Evolutionary conservation across 1,284 basidiomycete genomes (phyloP), one percentile per base, ranked within the genome.

Genomic region (Microbotryum silenes-acaulis): DNA sequence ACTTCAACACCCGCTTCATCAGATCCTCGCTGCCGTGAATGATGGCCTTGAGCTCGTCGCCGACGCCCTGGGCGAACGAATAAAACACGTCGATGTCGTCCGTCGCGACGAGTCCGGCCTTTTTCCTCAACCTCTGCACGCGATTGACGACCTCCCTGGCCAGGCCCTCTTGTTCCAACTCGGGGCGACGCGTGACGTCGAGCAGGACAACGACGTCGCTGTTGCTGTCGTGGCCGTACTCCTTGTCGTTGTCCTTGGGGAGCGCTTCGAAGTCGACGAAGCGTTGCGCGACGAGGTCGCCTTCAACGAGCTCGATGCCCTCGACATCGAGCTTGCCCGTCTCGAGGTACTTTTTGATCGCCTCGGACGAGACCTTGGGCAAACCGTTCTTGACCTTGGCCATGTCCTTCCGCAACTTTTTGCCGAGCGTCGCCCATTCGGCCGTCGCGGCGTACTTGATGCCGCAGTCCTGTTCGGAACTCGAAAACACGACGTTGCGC

Each of bases 41-140:
- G 49, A 90, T 89, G n/a, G 79, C 77, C 29, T 85, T 77, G 64
- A 97, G 75, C 72, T 88, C 86, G 33, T 49, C 53, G 20, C 63
- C 63, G 29, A 65, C 37, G n/a, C 63, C 61, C 25, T 60, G 54
- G 16, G 56, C 55, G 74, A 96, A 90, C 63, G 77, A 78, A 79
- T 94, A 94, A 78, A 86, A 94, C 49, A 97, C 84, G 61, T 91
- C 83, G 50, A 97, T 85, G 73, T 96, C 91, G 75, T 99, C 96
- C 14, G 91, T 93, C 29, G 92, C 87, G 75, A 92, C 90, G 68
- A 98, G 79, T 2, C 92, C 91, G 2, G 91, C 92, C 76, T 92
- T 91, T 79, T 99, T 99, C 69, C 96, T 82, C 69, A 97, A 79
- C 74, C 92, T 91, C 80, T 99, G 96, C 54, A 98, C 87, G 57